Conservation (phyloP, 1,284 basidiomycete species). For the Mycena sp. region DNA sequence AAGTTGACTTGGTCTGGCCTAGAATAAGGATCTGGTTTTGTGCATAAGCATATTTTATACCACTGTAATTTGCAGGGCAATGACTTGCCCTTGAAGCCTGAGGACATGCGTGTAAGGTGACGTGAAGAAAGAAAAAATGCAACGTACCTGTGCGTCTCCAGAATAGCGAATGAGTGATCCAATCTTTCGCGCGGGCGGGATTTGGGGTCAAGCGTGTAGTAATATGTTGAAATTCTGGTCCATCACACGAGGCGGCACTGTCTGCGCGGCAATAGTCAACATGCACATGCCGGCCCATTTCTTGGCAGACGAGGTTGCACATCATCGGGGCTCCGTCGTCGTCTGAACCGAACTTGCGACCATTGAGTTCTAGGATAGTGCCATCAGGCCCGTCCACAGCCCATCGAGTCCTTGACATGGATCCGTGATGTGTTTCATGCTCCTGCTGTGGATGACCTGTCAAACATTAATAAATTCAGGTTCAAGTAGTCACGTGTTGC, state of each 20-base stretch:
- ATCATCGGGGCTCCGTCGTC: conserved; percentile 74
- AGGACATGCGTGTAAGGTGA: no score
- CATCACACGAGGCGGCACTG: conserved; percentile 47
- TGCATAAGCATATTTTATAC: background rate
- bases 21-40: conserved; percentile 63
- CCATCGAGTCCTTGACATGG: conserved; percentile 68
- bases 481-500: background rate
- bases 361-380: conserved; percentile 59
- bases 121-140: no score
- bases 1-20: conserved; percentile 62
- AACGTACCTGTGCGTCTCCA: conserved; percentile 63
- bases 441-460: conserved; percentile 67
- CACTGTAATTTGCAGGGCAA: no score
- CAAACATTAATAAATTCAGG: background rate
- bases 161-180: conserved; percentile 61
- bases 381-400: conserved; percentile 61
- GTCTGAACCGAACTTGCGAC: conserved; percentile 62
- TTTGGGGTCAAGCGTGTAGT: conserved; percentile 52
- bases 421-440: conserved; percentile 71
- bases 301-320: conserved; percentile 65
- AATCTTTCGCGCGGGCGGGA: conserved; percentile 59
- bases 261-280: conserved; percentile 63
- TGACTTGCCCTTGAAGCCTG: no score
- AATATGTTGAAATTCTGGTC: conserved; percentile 59
- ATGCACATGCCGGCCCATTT: conserved; percentile 64